Evolutionary conservation across 129 eudicot species (phyloP).

Genomic region (Calendula officinalis): DNA sequence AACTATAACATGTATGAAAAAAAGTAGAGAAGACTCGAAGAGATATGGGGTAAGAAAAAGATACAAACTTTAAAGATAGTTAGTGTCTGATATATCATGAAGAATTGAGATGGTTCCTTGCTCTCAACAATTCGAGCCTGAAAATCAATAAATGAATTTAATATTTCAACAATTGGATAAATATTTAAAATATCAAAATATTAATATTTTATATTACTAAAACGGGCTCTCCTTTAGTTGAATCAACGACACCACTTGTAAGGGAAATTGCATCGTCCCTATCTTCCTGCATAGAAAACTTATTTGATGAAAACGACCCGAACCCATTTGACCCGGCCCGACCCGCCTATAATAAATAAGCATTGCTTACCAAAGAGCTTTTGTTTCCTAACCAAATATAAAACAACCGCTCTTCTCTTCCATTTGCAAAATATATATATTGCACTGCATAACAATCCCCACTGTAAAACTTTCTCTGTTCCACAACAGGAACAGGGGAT

Average conservation of each 20-base stretch:
- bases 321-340: too few species aligned
- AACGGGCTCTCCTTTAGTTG: conserved; percentile 50
- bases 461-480: conserved; percentile 40
- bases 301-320: too few species aligned
- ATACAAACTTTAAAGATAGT: conserved; percentile 42
- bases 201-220: conserved; percentile 18
- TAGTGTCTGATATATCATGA: conserved; percentile 39
- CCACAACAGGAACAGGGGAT: conserved; percentile 34
- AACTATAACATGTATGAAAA: conserved; percentile 7
- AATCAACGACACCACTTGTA: conserved; percentile 42
- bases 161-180: neutral
- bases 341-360: neutral
- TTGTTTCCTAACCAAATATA: conserved; percentile 51
- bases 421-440: conserved; percentile 41
- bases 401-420: conserved; percentile 44
- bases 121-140: conserved; percentile 51
- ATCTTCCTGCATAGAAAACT: conserved; percentile 52
- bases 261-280: conserved; percentile 48
- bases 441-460: conserved; percentile 55
- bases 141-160: conserved; percentile 9
- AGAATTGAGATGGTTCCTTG: conserved; percentile 50
- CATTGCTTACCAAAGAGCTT: conserved; percentile 33
- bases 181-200: neutral
- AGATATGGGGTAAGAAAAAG: neutral
- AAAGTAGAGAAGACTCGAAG: conserved; percentile 3